Base-by-base conservation (phyloP, 495 filamentous ascomycete genomes). In the Oleoguttula mirabilis region DNA sequence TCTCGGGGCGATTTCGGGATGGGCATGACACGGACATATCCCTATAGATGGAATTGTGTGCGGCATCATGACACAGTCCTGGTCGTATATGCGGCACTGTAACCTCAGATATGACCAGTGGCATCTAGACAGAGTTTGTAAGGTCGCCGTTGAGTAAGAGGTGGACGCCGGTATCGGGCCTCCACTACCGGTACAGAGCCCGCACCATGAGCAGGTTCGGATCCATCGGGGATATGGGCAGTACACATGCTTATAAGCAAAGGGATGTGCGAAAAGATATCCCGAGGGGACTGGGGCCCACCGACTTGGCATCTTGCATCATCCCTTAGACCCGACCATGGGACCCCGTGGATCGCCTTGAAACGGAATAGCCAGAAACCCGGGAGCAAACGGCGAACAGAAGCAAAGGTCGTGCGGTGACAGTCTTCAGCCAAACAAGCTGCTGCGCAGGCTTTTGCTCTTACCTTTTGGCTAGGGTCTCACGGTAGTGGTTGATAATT, bases 321-420 rank as follows among this genome's bases (percentile, higher is more conserved):
- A n/a, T n/a, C n/a, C n/a, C n/a, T n/a, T n/a, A n/a, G n/a, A n/a
- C n/a, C n/a, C n/a, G n/a, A n/a, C n/a, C n/a, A n/a, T n/a, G n/a
- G n/a, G n/a, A n/a, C n/a, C n/a, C n/a, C n/a, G n/a, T n/a, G n/a
- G n/a, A n/a, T n/a, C n/a, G n/a, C n/a, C n/a, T n/a, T n/a, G n/a
- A n/a, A n/a, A n/a, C n/a, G n/a, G n/a, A n/a, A n/a, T n/a, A n/a
- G n/a, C n/a, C n/a, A n/a, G n/a, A n/a, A n/a, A n/a, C 7, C 48
- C 45, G 10, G n/a, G 41, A 12, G 3, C 38, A 6, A 45, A 43
- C 11, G 56, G 58, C 15, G 51, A 38, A 10, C 56, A 45, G 36
- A 67, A 65, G 15, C 56, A 65, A 45, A 61, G 57, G 33, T 55
- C 39, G 21, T 54, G 58, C 40, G 69, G 55, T 34, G 68, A 68